A percentile compares a stretch with the other conserved stretches of the same genome.
Conservation (phyloP, 495 filamentous ascomycete genomes). For the Aspergillus bertholletiae region DNA sequence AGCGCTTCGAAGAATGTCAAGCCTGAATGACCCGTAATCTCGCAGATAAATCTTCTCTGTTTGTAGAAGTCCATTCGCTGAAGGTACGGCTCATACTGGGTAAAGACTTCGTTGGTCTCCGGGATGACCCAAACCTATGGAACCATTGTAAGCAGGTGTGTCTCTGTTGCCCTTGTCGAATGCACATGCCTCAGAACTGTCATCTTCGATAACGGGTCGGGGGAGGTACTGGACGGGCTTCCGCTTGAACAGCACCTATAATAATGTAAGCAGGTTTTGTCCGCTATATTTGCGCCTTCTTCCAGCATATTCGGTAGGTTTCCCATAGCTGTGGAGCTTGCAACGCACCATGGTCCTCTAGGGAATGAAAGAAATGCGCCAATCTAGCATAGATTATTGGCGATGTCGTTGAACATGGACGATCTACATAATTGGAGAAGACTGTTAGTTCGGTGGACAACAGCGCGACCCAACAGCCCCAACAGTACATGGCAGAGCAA, state of each 20-base stretch:
- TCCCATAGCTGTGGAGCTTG: not conserved
- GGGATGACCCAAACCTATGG: conserved; percentile 84
- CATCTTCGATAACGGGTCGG: conserved; percentile 69
- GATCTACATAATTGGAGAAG: not conserved
- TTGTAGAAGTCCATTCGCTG: conserved; percentile 89
- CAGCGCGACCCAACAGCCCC: not conserved
- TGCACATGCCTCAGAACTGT: conserved; percentile 67
- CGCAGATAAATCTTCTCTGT: conserved; percentile 89
- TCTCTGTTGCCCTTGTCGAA: not conserved
- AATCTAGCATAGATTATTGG: conserved; percentile 25
- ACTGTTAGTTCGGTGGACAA: not conserved
- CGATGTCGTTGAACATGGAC: not conserved
- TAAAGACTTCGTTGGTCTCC: conserved; percentile 86
- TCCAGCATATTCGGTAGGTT: not conserved
- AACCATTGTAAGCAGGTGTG: conserved; percentile 5
- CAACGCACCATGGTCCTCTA: conserved; percentile 39
- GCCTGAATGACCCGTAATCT: conserved; percentile 90
- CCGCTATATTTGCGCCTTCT: not conserved
- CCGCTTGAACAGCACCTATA: conserved; percentile 88
- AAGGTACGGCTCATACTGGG: conserved; percentile 84
- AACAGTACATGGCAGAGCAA: too few relatives aligned
- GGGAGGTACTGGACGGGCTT: conserved; percentile 87
- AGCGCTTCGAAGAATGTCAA: conserved; percentile 92
- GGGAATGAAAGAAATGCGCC: conserved; percentile 20
- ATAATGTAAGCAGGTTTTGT: conserved; percentile 15